phyloP scores from a whole-genome alignment of 495 filamentous ascomycete genomes.

The Neurospora discreta region DNA sequence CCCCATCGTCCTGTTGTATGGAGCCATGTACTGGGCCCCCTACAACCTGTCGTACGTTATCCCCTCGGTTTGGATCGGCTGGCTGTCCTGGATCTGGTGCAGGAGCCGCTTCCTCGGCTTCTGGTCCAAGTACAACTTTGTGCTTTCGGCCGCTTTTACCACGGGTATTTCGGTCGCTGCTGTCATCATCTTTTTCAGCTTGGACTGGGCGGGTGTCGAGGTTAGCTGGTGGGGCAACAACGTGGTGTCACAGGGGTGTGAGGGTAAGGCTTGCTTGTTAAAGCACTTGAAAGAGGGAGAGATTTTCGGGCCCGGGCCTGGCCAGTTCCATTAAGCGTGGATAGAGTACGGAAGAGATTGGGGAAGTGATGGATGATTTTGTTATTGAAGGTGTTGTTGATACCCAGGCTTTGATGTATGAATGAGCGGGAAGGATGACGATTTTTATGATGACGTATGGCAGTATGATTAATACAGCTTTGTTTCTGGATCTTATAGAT shows the following conservation, averaged over 20 bases:
- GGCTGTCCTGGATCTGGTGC: slow-evolving; percentile 29
- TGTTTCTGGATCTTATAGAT: background rate
- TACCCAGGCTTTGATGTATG: background rate
- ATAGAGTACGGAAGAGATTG: background rate
- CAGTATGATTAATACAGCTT: background rate
- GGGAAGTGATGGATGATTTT: background rate
- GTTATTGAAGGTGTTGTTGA: background rate
- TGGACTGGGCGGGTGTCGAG: slow-evolving; percentile 16
- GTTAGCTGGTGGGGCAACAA: slow-evolving; percentile 30
- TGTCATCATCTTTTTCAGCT: slow-evolving; percentile 28
- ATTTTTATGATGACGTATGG: background rate
- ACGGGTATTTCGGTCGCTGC: slow-evolving; percentile 23
- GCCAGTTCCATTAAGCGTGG: slow-evolving; percentile 16
- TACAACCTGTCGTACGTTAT: slow-evolving; percentile 25
- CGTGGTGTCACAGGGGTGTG: slow-evolving; percentile 21
- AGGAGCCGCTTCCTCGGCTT: slow-evolving; percentile 18
- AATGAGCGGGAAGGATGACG: background rate
- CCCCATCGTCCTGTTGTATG: slow-evolving; percentile 24
- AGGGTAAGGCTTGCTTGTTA: slow-evolving; percentile 16
- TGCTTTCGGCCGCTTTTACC: slow-evolving; percentile 20
- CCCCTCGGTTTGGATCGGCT: slow-evolving; percentile 24
- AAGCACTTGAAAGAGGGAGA: slow-evolving; percentile 19
- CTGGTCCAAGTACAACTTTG: slow-evolving; percentile 20
- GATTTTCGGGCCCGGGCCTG: slow-evolving; percentile 25
- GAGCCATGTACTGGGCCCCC: slow-evolving; percentile 20